Conservation (phyloP, 148 eudicot genomes). For the Chenopodium quinoa region DNA sequence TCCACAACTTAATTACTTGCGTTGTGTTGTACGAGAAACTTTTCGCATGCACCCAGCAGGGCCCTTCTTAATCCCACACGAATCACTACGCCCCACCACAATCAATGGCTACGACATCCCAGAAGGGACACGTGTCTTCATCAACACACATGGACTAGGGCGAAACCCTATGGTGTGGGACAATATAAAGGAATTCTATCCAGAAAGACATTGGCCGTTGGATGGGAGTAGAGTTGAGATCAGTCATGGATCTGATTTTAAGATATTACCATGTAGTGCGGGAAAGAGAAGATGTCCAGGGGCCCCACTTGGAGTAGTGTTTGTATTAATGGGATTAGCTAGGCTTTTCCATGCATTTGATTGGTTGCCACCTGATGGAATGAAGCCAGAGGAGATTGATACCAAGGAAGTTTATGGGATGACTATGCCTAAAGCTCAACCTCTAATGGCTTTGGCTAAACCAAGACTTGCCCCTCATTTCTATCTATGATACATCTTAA, state of each 20-base stretch:
- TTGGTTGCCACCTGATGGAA: constrained; percentile 72
- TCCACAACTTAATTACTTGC: constrained; percentile 69
- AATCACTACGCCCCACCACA: constrained; percentile 59
- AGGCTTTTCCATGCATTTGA: constrained; percentile 75
- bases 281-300: constrained; percentile 96
- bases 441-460: constrained; percentile 68
- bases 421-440: constrained; percentile 92
- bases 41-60: constrained; percentile 98
- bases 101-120: constrained; percentile 91
- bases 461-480: constrained; percentile 61
- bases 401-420: constrained; percentile 88
- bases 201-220: constrained; percentile 59
- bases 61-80: constrained; percentile 92
- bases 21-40: constrained; percentile 86
- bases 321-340: constrained; percentile 89
- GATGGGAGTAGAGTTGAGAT: constrained; percentile 94
- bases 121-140: constrained; percentile 78
- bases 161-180: constrained; percentile 74
- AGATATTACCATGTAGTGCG: constrained; percentile 88
- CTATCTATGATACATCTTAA: constrained; percentile 33
- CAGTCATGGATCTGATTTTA: constrained; percentile 89
- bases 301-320: constrained; percentile 84
- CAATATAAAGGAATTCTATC: constrained; percentile 53
- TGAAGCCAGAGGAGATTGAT: constrained; percentile 58
- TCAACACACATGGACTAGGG: constrained; percentile 90